Conservation (phyloP, 2,329 filamentous ascomycete species). For the Aspergillus hiratsukae region DNA sequence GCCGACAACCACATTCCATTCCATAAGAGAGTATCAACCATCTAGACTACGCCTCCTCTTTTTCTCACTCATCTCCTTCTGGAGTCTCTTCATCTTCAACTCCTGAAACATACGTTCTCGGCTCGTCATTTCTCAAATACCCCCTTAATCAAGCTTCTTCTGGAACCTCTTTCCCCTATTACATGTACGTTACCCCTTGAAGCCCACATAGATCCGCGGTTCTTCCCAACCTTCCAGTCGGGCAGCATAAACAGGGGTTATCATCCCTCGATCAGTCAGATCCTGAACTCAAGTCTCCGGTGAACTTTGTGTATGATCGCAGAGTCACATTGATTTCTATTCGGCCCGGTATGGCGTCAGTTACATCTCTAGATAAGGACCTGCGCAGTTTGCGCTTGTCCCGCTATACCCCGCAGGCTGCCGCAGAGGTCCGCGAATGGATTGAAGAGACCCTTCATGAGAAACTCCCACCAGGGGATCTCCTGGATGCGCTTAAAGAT, state of each 20-base stretch:
- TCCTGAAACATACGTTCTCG: not conserved
- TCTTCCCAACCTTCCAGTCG: not conserved
- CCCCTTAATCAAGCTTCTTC: not conserved
- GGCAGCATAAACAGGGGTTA: not conserved
- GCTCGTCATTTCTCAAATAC: not conserved
- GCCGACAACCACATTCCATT: constrained; percentile 20
- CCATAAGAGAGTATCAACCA: not conserved
- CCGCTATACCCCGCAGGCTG: constrained; percentile 86
- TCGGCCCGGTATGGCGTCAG: constrained; percentile 72
- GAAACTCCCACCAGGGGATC: constrained; percentile 65
- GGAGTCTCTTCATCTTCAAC: not conserved
- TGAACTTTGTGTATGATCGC: not conserved
- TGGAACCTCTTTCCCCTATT: not conserved
- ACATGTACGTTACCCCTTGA: not conserved
- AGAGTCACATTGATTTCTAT: not conserved
- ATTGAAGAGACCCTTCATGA: constrained; percentile 78
- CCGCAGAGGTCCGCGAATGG: constrained; percentile 79
- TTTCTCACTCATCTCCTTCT: constrained; percentile 1
- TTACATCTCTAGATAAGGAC: constrained; percentile 90
- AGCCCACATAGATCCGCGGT: not conserved
- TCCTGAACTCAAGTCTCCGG: not conserved
- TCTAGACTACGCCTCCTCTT: constrained; percentile 4
- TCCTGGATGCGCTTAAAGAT: constrained; percentile 83
- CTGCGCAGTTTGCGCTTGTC: constrained; percentile 88
- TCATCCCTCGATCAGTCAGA: not conserved